Base-by-base conservation (phyloP, 2,329 filamentous ascomycete species). In the Penicillium carneum region DNA sequence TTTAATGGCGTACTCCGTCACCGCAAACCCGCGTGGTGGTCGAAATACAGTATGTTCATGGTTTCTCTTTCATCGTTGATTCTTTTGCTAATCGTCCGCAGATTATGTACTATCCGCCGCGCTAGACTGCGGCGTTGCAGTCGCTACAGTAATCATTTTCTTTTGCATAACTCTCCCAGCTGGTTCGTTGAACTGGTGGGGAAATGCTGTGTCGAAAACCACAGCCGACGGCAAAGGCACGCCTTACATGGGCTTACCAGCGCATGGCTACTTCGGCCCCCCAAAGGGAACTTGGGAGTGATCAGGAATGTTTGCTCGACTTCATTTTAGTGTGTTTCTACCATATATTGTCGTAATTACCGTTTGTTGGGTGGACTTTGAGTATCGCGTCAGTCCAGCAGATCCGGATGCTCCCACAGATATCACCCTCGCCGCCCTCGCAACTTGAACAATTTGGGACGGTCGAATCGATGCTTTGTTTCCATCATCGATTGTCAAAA, bases 1-100 rank as follows among this genome's bases (percentile, higher is more conserved):
- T 83, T 83, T 65, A 82, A 82, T 60, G 79, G 80, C 29, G 63
- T 81, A 14, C 71, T 83, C 47, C 80, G 79, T 58, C 73, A 72
- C 10, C 73, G 73, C 5, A 79, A 75, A 60, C 75, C 79, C 20
- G 80, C 80, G n/a, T 83, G 81, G 81, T 81, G 79, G 80, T 76
- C 76, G 0, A 82, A 82, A 71, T 83, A 81, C 56, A 83, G 75
- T 77, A 55, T 43, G 72, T 71, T 16, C 46, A 26, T 18, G 23
- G 11, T 11, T 9, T 49, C 26, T 7, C 26, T 7, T 57, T n/a
- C 14, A 18, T n/a, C 20, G 12, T 33, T n/a, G 8, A 18, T 29
- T n/a, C 10, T 16, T 6, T 34, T 26, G 39, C 67, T 70, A 18
- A 70, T 53, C 9, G 41, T 9, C 2, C 2, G 9, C 31, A 75